A percentile compares a stretch with the other conserved stretches of the same genome.
Conservation (phyloP, 768 basidiomycete genomes). For the Amanita molliuscula region DNA sequence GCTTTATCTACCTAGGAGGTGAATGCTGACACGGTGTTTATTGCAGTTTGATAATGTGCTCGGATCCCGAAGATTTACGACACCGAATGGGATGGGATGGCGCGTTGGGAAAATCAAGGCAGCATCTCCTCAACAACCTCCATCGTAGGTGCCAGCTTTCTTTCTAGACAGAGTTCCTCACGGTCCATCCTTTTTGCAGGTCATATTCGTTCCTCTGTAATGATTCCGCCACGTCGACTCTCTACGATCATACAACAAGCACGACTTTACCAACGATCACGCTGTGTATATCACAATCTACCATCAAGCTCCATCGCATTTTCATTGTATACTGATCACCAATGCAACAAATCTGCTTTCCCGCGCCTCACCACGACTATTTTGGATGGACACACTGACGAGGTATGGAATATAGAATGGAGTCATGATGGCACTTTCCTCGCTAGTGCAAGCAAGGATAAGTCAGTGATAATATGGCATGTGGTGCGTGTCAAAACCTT, state of each 20-base stretch:
- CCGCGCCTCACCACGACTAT: conserved; percentile 81
- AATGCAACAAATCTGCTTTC: conserved; percentile 73
- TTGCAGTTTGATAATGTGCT: conserved; percentile 84
- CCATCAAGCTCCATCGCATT: conserved; percentile 45
- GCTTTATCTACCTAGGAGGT: conserved; percentile 6
- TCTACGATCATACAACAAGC: conserved; percentile 81
- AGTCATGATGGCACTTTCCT: conserved; percentile 79
- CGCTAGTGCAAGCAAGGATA: conserved; percentile 85
- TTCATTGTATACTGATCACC: conserved; percentile 83
- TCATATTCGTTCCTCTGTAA: conserved; percentile 82
- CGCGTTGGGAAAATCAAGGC: conserved; percentile 68
- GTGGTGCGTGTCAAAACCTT: conserved; percentile 43
- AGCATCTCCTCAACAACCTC: conserved; percentile 61
- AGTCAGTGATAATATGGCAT: conserved; percentile 82
- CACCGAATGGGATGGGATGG: conserved; percentile 86
- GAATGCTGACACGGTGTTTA: conserved; percentile 11
- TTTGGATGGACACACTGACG: conserved; percentile 78
- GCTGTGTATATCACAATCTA: conserved; percentile 82
- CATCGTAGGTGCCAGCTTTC: conserved; percentile 49
- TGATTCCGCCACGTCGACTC: conserved; percentile 89
- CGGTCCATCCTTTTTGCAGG: conserved; percentile 30
- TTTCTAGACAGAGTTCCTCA: background rate
- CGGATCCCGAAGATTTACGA: conserved; percentile 73
- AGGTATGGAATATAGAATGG: conserved; percentile 96
- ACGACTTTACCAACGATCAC: conserved; percentile 63